These are phyloP conservation scores for Claviceps paspali DNA, from an alignment of 2,329 filamentous ascomycete species.

Conservation along the genomic window DNA sequence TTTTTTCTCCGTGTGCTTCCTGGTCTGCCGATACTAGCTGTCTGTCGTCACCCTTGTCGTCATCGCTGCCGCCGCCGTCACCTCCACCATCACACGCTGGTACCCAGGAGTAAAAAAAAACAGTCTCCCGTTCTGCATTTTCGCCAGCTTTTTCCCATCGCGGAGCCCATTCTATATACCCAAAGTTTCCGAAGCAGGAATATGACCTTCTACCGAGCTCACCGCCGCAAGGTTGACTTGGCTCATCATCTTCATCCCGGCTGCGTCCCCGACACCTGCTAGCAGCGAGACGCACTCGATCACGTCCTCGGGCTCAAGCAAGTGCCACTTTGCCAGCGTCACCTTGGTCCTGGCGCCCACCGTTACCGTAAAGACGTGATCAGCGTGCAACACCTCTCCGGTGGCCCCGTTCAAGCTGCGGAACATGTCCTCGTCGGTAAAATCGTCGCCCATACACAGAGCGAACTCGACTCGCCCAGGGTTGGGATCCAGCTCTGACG, in stretches of 20 bases:
- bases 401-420: slow-evolving; percentile 53
- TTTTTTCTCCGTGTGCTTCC: no score
- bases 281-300: slow-evolving; percentile 51
- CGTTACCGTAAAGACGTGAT: slow-evolving; percentile 78
- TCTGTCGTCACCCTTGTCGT: no score
- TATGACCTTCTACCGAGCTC: slow-evolving; percentile 36
- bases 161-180: neutral
- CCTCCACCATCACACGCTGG: no score
- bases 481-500: slow-evolving; percentile 26
- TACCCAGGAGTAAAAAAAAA: no score
- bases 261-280: slow-evolving; percentile 27
- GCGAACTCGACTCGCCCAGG: slow-evolving; percentile 61
- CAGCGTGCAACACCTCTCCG: slow-evolving; percentile 33
- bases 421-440: slow-evolving; percentile 97
- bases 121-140: no score
- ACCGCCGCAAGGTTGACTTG: slow-evolving; percentile 42
- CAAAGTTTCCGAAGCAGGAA: slow-evolving; percentile 16
- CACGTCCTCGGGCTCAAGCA: slow-evolving; percentile 79
- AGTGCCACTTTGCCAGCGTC: slow-evolving; percentile 78
- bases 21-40: no score
- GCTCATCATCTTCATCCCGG: slow-evolving; percentile 24
- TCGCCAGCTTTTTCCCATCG: no score
- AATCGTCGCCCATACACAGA: slow-evolving; percentile 85
- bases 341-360: slow-evolving; percentile 86
- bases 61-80: neutral